These are phyloP conservation scores for Spongiforma sp. DNA, from an alignment of 1,284 basidiomycete genomes.

Conservation along the genomic window DNA sequence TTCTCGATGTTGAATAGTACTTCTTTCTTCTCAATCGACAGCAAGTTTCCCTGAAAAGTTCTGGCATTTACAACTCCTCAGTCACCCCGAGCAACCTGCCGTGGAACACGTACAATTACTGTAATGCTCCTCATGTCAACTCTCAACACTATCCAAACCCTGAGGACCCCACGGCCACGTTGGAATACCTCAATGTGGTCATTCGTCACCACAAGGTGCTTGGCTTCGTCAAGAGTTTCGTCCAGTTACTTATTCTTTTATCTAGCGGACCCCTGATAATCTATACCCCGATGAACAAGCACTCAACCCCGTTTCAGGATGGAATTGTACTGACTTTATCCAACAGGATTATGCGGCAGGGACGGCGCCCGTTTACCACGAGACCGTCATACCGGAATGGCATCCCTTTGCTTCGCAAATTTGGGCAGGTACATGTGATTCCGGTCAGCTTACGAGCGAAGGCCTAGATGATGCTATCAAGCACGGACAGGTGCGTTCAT, in stretches of 20 bases:
- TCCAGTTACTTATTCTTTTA: not conserved
- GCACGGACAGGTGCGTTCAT: slow-evolving; percentile 49
- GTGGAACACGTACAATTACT: slow-evolving; percentile 61
- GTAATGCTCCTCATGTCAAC: slow-evolving; percentile 57
- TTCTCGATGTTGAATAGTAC: no score
- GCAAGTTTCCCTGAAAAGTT: slow-evolving; percentile 7
- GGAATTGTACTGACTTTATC: slow-evolving; percentile 46
- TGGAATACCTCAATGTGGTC: slow-evolving; percentile 49
- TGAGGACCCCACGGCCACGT: slow-evolving; percentile 27
- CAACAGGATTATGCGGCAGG: slow-evolving; percentile 44
- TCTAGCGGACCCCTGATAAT: slow-evolving; percentile 35
- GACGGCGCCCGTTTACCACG: slow-evolving; percentile 44
- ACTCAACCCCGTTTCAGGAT: slow-evolving; percentile 47
- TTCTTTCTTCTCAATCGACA: slow-evolving; percentile 6
- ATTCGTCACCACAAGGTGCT: slow-evolving; percentile 56
- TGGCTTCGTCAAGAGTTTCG: not conserved
- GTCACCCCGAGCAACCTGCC: slow-evolving; percentile 44
- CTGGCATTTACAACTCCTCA: slow-evolving; percentile 47
- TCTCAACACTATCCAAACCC: slow-evolving; percentile 42
- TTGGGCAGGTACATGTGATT: slow-evolving; percentile 62
- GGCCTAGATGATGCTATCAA: slow-evolving; percentile 53
- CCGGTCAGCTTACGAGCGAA: slow-evolving; percentile 55
- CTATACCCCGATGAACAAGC: slow-evolving; percentile 52
- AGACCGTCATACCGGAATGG: slow-evolving; percentile 44
- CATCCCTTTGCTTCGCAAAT: slow-evolving; percentile 54